Base-by-base conservation (phyloP, 352 stramenopile species). In the Peronosclerospora sorghi region DNA sequence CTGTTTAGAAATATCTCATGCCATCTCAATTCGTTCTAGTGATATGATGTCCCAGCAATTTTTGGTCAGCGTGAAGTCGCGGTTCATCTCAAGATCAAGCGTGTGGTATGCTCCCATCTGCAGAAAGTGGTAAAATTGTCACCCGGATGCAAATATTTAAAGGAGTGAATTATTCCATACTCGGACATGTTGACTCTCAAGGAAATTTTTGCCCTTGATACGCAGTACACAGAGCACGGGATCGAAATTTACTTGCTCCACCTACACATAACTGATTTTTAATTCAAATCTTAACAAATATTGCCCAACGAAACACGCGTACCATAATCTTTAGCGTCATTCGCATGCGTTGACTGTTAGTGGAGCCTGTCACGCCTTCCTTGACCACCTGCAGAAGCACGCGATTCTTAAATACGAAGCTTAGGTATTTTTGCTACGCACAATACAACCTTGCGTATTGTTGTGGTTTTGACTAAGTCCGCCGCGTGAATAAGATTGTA, bases 211-310 rank as follows among this genome's bases (percentile, higher is more conserved):
- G 34, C 96, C 96, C 47, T 86, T 97, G 54, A 98, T 84, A 34
- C 95, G 76, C 27, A 99, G 78, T 37, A 87, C 85, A 43, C 73
- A 97, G 19, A 68, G 80, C 44, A 88, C 74, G 2, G 88, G 79
- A 65, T 98, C 95, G 64, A 98, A 98, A 45, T 98, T 96, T 29
- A 98, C 73, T 46, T 96, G 92, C 56, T 96, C 87, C 17, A 99
- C 83, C 59, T 95, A 56, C 10, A 42, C 42, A 42, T 35, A 4
- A 13, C 13, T 24, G 26, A 35, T 9, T 17, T 20, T 13, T 35
- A n/a, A 5, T 18, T n/a, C 30, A 35, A 18, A 17, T n/a, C 30
- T 2, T 35, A 19, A 8, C 17, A 19, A n/a, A 18, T n/a, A n/a
- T 17, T 9, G 3, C 12, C 8, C 5, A 35, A 18, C 5, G 30